Evolutionary conservation across 345 rosid species (phyloP).

Genomic region (Kernera saxatilis): DNA sequence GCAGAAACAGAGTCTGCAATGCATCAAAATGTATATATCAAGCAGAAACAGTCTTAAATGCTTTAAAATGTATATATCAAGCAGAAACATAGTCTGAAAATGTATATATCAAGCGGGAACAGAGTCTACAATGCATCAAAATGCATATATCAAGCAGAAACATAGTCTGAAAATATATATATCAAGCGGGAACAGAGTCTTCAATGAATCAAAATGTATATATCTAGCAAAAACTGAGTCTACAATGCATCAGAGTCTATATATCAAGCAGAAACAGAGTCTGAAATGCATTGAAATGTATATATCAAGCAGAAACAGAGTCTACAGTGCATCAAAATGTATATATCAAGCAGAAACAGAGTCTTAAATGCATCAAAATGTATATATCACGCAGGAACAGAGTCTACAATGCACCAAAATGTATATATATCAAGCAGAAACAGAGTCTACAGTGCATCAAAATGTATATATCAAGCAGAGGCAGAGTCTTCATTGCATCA

Average conservation of each 20-base stretch:
- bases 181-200: not conserved
- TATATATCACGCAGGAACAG: not conserved
- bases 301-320: not conserved
- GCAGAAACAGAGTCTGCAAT: too few species aligned
- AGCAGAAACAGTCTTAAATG: not conserved
- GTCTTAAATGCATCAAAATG: not conserved
- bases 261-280: not conserved
- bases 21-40: too few species aligned
- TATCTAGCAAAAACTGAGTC: not conserved
- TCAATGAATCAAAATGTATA: not conserved
- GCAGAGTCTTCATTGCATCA: not conserved
- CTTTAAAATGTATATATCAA: not conserved
- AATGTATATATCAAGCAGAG: not conserved
- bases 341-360: not conserved
- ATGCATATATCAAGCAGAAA: not conserved
- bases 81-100: not conserved
- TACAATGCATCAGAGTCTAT: not conserved
- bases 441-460: not conserved
- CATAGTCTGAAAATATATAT: not conserved
- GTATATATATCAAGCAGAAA: not conserved
- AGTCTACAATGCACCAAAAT: not conserved
- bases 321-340: too few species aligned
- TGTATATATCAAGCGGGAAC: not conserved
- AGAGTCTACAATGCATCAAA: not conserved
- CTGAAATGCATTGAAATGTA: not conserved